Percentiles rank a stretch among this genome's conserved stretches.
These are phyloP conservation scores for Rhodotorula paludigena DNA, from an alignment of 768 basidiomycete genomes.

Conservation along the genomic window DNA sequence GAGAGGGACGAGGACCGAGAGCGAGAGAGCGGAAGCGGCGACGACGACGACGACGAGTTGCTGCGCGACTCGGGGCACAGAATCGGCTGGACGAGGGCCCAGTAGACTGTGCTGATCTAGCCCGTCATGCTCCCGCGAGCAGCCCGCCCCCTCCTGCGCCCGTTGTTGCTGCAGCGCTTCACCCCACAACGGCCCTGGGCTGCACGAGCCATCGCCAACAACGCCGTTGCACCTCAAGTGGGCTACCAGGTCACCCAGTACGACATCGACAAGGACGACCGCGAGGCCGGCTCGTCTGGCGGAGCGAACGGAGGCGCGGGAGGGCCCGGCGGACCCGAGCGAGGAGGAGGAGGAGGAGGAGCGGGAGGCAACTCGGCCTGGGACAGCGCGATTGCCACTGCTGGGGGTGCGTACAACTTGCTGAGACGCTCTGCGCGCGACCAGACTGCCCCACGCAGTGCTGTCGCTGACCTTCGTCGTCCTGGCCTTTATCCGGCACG, in stretches of 20 bases:
- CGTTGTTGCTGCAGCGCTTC: background rate
- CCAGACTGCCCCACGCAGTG: fast-evolving
- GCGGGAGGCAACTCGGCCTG: constrained; percentile 8
- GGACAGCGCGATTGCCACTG: constrained; percentile 19
- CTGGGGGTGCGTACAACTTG: background rate
- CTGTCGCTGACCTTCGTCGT: background rate
- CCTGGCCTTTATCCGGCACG: background rate
- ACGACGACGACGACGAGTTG: too few species aligned
- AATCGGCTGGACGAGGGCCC: too few species aligned
- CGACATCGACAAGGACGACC: background rate
- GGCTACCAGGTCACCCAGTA: constrained; percentile 5
- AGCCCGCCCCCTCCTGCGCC: background rate
- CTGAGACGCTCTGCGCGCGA: background rate
- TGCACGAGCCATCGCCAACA: constrained; percentile 8
- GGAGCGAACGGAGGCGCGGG: background rate
- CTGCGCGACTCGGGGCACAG: too few species aligned
- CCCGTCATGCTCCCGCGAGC: background rate
- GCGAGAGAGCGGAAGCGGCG: too few species aligned
- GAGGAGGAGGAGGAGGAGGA: constrained; percentile 8
- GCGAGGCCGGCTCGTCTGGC: constrained; percentile 2
- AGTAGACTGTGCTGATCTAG: background rate
- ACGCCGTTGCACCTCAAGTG: constrained; percentile 24
- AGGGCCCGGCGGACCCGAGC: background rate
- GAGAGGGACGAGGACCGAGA: too few species aligned
- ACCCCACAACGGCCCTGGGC: background rate